Evolutionary conservation across 495 filamentous ascomycete genomes (phyloP).

Genomic region (Annulohypoxylon nitens): DNA sequence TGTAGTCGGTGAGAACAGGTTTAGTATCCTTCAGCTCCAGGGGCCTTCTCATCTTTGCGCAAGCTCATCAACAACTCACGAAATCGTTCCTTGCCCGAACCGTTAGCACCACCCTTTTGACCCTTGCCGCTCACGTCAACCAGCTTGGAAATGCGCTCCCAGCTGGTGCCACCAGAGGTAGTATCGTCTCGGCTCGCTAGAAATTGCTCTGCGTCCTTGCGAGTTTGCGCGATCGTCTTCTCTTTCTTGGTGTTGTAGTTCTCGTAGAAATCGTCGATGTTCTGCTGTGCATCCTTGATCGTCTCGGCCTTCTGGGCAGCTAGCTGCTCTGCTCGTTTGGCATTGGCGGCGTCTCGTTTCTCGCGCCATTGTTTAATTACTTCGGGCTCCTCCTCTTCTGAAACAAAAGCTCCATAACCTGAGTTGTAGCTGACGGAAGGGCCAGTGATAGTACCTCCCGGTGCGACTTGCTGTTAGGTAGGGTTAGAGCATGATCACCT

Average conservation of each 20-base stretch:
- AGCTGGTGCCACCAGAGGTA: constrained; percentile 92
- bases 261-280: constrained; percentile 99
- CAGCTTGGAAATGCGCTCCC: constrained; percentile 97
- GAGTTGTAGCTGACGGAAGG: constrained; percentile 77
- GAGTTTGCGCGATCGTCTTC: constrained; percentile 85
- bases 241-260: constrained; percentile 98
- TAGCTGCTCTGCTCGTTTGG: constrained; percentile 82
- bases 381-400: constrained; percentile 85
- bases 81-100: constrained; percentile 94
- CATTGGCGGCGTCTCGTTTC: constrained; percentile 80
- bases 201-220: constrained; percentile 94
- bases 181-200: constrained; percentile 90
- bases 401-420: constrained; percentile 65
- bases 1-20: constrained; percentile 1
- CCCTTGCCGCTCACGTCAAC: constrained; percentile 98
- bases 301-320: constrained; percentile 83
- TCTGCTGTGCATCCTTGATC: constrained; percentile 83
- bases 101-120: constrained; percentile 81
- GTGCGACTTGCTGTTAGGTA: constrained; percentile 75
- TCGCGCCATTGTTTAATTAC: constrained; percentile 93
- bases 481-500: constrained; percentile 25
- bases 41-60: constrained; percentile 94
- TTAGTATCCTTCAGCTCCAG: constrained; percentile 78
- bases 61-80: constrained; percentile 89
- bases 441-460: constrained; percentile 90